Percentiles rank a stretch among this genome's conserved stretches.
phyloP scores from a whole-genome alignment of 1,139 yeast genomes.

The Zygoascus meyerae region DNA sequence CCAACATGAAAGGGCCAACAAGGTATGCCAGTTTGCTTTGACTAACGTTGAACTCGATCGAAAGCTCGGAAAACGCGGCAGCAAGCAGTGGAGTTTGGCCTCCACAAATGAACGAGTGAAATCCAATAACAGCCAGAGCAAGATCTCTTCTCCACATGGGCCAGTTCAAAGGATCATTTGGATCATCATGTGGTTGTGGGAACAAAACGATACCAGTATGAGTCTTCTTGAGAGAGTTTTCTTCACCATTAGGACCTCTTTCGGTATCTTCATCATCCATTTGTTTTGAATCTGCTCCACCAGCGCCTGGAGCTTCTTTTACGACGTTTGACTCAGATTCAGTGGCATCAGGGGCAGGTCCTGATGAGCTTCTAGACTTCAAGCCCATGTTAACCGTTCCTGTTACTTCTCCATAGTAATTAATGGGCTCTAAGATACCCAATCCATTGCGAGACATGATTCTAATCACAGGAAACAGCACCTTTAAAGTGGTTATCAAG shows the following conservation, averaged over 20 bases:
- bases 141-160: constrained; percentile 54
- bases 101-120: constrained; percentile 56
- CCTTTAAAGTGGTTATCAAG: too few relatives aligned
- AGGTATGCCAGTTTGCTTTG: constrained; percentile 45
- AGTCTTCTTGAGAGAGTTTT: constrained; percentile 39
- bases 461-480: too few relatives aligned
- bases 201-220: constrained; percentile 52
- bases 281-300: too few relatives aligned
- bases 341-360: background rate
- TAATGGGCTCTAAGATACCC: constrained; percentile 43
- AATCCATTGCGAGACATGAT: background rate
- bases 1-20: constrained; percentile 57
- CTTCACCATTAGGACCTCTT: background rate
- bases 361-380: background rate
- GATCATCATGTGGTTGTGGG: constrained; percentile 73
- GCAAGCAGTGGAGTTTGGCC: constrained; percentile 60
- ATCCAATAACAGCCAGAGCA: constrained; percentile 49
- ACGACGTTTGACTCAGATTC: background rate
- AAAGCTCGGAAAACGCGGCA: constrained; percentile 46
- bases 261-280: background rate
- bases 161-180: constrained; percentile 76
- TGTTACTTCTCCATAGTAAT: constrained; percentile 38
- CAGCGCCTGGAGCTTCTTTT: background rate
- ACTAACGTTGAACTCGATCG: constrained; percentile 42
- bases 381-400: constrained; percentile 43